Evolutionary conservation across 2,329 filamentous ascomycete species (phyloP), one percentile per base, ranked within the genome.

Genomic region (Chrysoporthe austroafricana): DNA sequence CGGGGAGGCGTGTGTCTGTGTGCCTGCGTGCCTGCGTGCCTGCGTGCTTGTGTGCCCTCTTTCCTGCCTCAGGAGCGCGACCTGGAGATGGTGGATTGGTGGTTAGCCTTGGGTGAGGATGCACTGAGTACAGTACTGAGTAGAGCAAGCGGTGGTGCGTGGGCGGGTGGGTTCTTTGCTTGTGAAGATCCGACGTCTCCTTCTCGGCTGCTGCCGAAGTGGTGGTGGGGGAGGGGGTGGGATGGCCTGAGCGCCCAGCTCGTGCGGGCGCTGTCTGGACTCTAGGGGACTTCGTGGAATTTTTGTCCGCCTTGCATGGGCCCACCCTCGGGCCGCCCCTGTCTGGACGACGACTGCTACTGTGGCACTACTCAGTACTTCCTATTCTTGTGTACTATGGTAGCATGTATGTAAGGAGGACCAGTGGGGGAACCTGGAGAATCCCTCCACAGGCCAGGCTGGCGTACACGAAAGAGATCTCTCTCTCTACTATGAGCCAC

Each of bases 141-240:
- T 50, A 50, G 9, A n/a, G n/a, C n/a, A 50, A 6, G n/a, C 3
- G 48, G n/a, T 14, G 21, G 48, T 14, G 9, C 26, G 21, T 50
- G 46, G n/a, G 26, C 34, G 26, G 52, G 32, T 39, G 52, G 32
- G 32, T 57, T 57, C 52, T 14, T 54, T 57, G 34, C 54, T 57
- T 57, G 54, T 57, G 54, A 57, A 57, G 54, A 39, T 18, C 34
- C 34, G 54, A 57, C 34, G 34, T 39, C 34, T 18, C 14, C n/a
- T 39, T 39, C 54, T 57, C 54, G 54, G 54, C 54, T n/a, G 32
- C 21, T 36, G 54, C 54, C 54, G 54, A 57, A 2, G 54, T 39
- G 50, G 48, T n/a, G 48, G 48, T 26, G 48, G 48, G 48, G 26
- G 26, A 26, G 26, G 26, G 13, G 44, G 18, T 46, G 54, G 26